These are phyloP conservation scores for Dissoconium aciculare DNA, from an alignment of 2,329 filamentous ascomycete species.

Conservation along the genomic window DNA sequence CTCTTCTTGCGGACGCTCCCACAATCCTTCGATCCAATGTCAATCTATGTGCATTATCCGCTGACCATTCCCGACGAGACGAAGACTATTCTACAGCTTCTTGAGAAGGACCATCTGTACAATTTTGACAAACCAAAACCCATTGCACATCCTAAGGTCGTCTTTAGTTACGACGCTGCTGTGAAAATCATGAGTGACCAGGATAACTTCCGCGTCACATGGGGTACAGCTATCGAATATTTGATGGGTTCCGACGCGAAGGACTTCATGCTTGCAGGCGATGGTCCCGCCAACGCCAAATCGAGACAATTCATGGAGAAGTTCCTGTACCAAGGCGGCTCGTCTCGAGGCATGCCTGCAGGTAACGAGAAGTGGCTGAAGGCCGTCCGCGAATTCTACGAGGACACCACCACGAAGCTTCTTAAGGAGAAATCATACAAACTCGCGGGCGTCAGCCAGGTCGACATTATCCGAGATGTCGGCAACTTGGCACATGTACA, in stretches of 20 bases:
- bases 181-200: conserved; percentile 30
- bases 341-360: conserved; percentile 15
- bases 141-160: conserved; percentile 24
- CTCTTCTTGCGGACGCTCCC: conserved; percentile 37
- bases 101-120: conserved; percentile 30
- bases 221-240: conserved; percentile 32
- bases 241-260: conserved; percentile 30
- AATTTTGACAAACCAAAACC: conserved; percentile 20
- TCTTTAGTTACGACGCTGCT: conserved; percentile 33
- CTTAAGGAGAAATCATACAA: conserved; percentile 32
- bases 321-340: conserved; percentile 27
- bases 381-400: conserved; percentile 34
- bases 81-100: conserved; percentile 27
- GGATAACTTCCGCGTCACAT: conserved; percentile 33
- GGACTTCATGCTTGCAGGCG: conserved; percentile 36
- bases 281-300: conserved; percentile 27
- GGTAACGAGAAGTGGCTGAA: conserved; percentile 29
- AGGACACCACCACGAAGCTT: conserved; percentile 32
- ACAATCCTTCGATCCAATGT: conserved; percentile 34
- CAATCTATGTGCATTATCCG: conserved; percentile 37
- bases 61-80: conserved; percentile 35
- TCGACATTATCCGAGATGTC: conserved; percentile 36
- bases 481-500: conserved; percentile 40
- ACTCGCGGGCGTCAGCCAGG: conserved; percentile 31
- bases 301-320: conserved; percentile 31